phyloP scores from a whole-genome alignment of 805 yeast genomes.

The Clavispora vitiphila region DNA sequence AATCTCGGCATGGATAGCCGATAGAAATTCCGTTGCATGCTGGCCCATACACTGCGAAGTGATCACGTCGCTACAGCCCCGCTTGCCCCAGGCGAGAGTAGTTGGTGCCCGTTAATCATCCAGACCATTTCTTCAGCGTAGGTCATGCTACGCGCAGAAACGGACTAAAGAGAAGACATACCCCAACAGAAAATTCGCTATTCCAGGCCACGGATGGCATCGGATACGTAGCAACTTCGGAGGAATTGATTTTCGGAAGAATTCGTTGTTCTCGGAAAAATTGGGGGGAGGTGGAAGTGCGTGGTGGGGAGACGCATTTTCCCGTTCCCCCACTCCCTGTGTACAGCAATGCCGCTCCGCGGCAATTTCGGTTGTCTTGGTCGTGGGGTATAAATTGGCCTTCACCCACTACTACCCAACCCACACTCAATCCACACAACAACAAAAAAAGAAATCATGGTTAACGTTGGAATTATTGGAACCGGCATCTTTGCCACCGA shows the following conservation, averaged over 20 bases:
- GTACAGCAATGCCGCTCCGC: neutral
- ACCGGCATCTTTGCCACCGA: conserved; percentile 88
- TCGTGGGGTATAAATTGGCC: neutral
- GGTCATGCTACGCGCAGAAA: no score
- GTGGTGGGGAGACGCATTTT: neutral
- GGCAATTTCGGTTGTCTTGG: neutral
- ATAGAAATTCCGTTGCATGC: no score
- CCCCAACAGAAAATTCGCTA: no score
- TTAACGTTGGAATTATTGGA: conserved; percentile 67
- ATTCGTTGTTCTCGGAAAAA: neutral
- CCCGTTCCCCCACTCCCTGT: neutral
- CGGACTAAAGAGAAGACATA: no score
- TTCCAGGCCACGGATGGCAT: no score
- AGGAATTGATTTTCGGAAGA: neutral
- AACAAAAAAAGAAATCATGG: conserved; percentile 9
- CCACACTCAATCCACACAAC: neutral
- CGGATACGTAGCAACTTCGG: neutral
- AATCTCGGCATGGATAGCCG: neutral
- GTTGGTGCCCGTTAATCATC: no score
- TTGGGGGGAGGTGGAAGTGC: neutral
- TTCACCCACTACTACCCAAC: neutral
- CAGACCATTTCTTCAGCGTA: no score
- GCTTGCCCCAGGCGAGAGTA: no score
- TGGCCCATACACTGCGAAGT: no score
- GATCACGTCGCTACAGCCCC: no score